Conservation (phyloP, 2,329 filamentous ascomycete species). For the Colletotrichum costaricense region DNA sequence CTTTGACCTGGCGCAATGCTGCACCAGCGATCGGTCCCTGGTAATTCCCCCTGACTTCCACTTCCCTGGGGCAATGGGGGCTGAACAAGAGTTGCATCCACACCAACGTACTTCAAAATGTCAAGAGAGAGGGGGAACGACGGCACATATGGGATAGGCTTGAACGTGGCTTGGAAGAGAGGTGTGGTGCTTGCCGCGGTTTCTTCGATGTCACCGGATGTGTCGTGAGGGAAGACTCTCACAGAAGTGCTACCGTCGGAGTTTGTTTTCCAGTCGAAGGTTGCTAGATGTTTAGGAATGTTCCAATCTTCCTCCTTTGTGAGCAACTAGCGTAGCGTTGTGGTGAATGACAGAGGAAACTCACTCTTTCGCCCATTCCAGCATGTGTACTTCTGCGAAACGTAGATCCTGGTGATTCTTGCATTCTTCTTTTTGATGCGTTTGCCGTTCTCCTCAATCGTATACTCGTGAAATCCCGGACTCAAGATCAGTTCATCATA, state of each 20-base stretch:
- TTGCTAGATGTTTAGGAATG: constrained; percentile 65
- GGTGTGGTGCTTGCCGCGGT: constrained; percentile 47
- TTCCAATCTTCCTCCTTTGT: constrained; percentile 58
- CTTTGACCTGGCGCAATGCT: constrained; percentile 46
- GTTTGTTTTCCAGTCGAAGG: constrained; percentile 57
- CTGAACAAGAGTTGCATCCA: constrained; percentile 57
- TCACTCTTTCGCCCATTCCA: constrained; percentile 64
- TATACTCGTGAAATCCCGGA: constrained; percentile 58
- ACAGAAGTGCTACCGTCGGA: constrained; percentile 51
- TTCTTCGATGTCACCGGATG: constrained; percentile 44
- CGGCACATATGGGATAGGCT: constrained; percentile 53
- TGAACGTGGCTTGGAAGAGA: constrained; percentile 59
- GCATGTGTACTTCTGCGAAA: constrained; percentile 62
- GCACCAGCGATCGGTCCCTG: constrained; percentile 60
- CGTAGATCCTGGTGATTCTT: constrained; percentile 65
- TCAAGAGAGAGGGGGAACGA: constrained; percentile 55
- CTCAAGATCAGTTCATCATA: constrained; percentile 65
- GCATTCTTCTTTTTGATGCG: constrained; percentile 48
- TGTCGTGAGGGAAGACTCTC: constrained; percentile 58
- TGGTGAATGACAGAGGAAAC: constrained; percentile 29
- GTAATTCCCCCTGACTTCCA: constrained; percentile 53
- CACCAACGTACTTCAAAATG: constrained; percentile 52
- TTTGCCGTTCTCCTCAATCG: constrained; percentile 47
- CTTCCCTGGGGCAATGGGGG: constrained; percentile 58
- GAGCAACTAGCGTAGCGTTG: background rate